Base-by-base conservation (phyloP, 179 eudicot genomes). In the Patellifolia procumbens region DNA sequence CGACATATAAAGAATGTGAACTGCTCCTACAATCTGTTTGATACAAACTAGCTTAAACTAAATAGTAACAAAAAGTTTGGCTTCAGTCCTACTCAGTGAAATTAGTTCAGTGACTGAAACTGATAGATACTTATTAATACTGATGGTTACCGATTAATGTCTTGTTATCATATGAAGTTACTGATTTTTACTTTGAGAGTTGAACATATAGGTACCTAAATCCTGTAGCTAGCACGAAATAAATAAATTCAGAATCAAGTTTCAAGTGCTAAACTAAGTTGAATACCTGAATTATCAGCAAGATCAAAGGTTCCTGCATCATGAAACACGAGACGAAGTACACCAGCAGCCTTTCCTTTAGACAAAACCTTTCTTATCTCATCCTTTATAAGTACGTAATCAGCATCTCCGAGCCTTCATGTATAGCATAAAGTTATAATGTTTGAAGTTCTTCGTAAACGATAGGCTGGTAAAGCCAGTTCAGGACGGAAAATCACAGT, bases 251-350 rank as follows among this genome's bases (percentile, higher is more conserved):
- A 65, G 56, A 37, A 67, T 15, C 55, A 9, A 17, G 48, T 48
- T 37, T 53, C 24, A 68, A 69, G 61, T 9, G 26, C 17, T 49
- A 52, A 73, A 55, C 1, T 13, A 12, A 67, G 10, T 74, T 22
- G 26, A 35, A 24, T 88, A 94, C 98, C 97, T 81, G 91, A 75
- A 76, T 79, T 83, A 17, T 84, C 90, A 60, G 81, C 77, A 43
- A 70, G 76, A 29, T 89, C 97, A 82, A 88, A 95, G 67, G 99
- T 95, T 79, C 97, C 99, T 12, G 97, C 97, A 84, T 95, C 99
- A 86, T 95, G 99, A 86, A 95, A 95, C 83, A 88, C 97, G 59
- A 95, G 87, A 65, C 97, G 99, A 79, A 95, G 97, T 45, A 93
- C 80, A 83, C 99, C 97, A 76, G 99, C 88, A 81, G 99, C 99